Evolutionary conservation across 2,329 filamentous ascomycete species (phyloP), one percentile per base, ranked within the genome.

Genomic region (Sporothrix luriei): DNA sequence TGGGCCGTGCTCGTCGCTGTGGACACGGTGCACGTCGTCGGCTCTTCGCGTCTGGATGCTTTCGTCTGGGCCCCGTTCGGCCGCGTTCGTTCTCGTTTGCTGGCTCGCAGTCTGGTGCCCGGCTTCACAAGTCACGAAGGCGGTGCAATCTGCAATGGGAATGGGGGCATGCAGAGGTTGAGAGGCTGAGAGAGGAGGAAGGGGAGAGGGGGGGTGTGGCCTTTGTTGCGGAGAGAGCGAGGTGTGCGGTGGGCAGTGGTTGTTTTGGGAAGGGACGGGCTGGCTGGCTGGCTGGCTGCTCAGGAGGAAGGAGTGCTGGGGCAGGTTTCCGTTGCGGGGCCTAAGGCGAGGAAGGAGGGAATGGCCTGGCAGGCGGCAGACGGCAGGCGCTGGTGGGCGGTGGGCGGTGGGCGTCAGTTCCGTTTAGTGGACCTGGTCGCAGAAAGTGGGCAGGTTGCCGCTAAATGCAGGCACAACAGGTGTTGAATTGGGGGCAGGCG

Each of bases 181-280:
- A 13, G 3, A 64, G 61, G 10, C 24, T 21, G 29, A 46, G 38
- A 29, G 33, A 55, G 4, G 24, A 51, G n/a, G 52, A 21, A 48
- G 52, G 21, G 46, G 43, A 48, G 40, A 29, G 24, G 57, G 40
- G 57, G 43, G 43, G 24, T 49, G 43, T 21, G 61, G 61, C 61
- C 61, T 64, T 33, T 64, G 61, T 49, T 43, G 61, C 61, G 61
- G 43, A 49, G n/a, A 29, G 61, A 49, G 24, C 38, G 38, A 54
- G 26, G 52, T 33, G 52, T 55, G 52, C 14, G 9, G 61, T 49
- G 40, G 21, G 61, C 26, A 21, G 40, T 64, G 43, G 61, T 64
- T 29, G 40, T 64, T 66, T 66, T 66, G 64, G 64, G 64, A 66
- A 66, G 61, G 61, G 59, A 64, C 57, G 19, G 29, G 33, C n/a